Evolutionary conservation across 2,329 filamentous ascomycete genomes (phyloP).

Genomic region (Lachnellula suecica): DNA sequence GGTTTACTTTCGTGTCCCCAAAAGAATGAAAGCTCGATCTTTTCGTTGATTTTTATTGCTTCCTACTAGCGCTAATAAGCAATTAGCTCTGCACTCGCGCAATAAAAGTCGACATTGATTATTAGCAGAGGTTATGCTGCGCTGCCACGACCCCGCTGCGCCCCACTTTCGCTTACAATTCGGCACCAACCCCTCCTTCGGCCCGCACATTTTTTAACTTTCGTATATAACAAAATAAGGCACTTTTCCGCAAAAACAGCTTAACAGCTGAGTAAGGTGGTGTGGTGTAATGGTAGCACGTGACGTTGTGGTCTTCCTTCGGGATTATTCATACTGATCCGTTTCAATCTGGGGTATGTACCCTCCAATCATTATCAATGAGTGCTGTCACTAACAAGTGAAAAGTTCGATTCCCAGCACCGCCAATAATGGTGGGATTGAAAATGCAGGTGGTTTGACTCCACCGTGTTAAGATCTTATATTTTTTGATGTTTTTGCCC

Average conservation of each 20-base stretch:
- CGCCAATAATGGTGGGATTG: constrained; percentile 28
- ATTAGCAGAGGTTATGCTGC: no score
- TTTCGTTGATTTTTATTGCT: no score
- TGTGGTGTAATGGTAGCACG: constrained; percentile 33
- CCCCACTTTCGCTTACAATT: no score
- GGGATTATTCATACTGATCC: constrained; percentile 22
- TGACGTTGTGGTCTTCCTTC: constrained; percentile 30
- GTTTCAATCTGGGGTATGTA: constrained; percentile 37
- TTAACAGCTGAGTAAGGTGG: constrained; percentile 14
- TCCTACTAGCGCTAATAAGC: no score
- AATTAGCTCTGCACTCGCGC: no score
- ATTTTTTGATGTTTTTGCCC: constrained; percentile 19
- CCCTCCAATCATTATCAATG: no score
- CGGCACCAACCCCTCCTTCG: background rate
- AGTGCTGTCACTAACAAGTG: no score
- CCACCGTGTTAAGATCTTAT: constrained; percentile 13
- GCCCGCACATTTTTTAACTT: background rate
- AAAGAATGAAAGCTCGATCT: no score
- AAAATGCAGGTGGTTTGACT: constrained; percentile 27
- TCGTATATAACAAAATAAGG: background rate
- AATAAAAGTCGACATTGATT: no score
- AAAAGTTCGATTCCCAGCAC: constrained; percentile 37
- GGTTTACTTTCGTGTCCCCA: no score
- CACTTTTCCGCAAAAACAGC: background rate
- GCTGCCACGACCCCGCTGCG: no score